These are phyloP conservation scores for Fomitopsis betulina DNA, from an alignment of 1,284 basidiomycete species.

Conservation along the genomic window DNA sequence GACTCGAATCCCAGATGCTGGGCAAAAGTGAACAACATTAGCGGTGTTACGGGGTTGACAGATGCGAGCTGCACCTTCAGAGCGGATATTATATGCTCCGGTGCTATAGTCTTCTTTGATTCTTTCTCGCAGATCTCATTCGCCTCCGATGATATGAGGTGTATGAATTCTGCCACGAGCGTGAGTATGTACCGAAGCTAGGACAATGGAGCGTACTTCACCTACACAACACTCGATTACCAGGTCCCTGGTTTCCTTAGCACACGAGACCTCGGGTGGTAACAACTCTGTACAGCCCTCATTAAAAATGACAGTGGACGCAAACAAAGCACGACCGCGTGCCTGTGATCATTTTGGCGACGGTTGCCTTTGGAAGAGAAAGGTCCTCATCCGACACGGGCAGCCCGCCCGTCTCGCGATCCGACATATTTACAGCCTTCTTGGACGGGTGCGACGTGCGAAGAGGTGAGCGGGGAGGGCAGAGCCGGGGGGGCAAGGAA, in stretches of 20 bases:
- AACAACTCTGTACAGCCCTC: constrained; percentile 66
- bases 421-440: constrained; percentile 60
- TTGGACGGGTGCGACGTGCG: not conserved
- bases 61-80: constrained; percentile 62
- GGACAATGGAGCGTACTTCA: constrained; percentile 35
- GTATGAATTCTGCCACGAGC: constrained; percentile 84
- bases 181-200: constrained; percentile 10
- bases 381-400: constrained; percentile 81
- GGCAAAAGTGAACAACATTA: constrained; percentile 4
- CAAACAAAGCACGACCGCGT: constrained; percentile 20
- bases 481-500: constrained; percentile 7
- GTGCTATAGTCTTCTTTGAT: constrained; percentile 99
- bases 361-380: constrained; percentile 94
- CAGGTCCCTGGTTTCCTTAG: constrained; percentile 94
- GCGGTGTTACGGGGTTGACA: not conserved
- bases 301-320: constrained; percentile 1
- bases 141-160: constrained; percentile 94
- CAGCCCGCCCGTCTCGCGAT: constrained; percentile 67
- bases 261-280: constrained; percentile 85
- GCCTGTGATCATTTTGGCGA: constrained; percentile 96
- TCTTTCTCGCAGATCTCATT: constrained; percentile 98
- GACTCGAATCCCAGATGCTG: constrained; percentile 88
- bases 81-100: constrained; percentile 93
- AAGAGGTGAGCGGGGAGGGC: constrained; percentile 1
- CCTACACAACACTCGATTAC: constrained; percentile 99